phyloP scores from a whole-genome alignment of 2,329 filamentous ascomycete species.

The Cryphonectria naterciae region DNA sequence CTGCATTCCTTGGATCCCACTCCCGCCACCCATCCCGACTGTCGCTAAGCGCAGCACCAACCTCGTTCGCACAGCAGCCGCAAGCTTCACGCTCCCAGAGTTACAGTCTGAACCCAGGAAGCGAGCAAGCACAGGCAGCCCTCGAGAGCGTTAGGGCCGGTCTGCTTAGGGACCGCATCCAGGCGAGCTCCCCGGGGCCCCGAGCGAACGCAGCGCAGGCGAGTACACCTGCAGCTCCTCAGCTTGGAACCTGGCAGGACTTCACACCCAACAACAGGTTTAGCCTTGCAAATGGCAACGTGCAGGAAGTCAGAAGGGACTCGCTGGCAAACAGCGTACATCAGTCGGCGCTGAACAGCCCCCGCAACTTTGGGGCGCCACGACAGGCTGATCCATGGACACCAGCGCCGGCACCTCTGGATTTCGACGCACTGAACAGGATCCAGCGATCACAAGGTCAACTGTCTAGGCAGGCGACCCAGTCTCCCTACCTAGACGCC shows the following conservation, averaged over 20 bases:
- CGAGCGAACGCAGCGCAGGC: constrained; percentile 16
- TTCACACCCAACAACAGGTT: constrained; percentile 21
- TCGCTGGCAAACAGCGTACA: constrained; percentile 25
- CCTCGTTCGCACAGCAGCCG: constrained; percentile 19
- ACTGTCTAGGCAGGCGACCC: constrained; percentile 20
- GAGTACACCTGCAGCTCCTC: constrained; percentile 9
- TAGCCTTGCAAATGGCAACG: not conserved
- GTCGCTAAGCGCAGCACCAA: constrained; percentile 21
- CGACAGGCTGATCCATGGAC: constrained; percentile 24
- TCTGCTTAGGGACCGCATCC: constrained; percentile 10
- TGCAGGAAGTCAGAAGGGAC: constrained; percentile 23
- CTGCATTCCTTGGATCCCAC: constrained; percentile 19
- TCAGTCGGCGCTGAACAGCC: constrained; percentile 27
- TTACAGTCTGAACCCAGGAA: constrained; percentile 21
- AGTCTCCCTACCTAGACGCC: constrained; percentile 23
- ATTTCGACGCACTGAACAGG: constrained; percentile 17
- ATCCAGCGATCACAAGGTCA: constrained; percentile 21
- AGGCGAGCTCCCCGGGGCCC: constrained; percentile 23
- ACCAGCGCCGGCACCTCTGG: constrained; percentile 5
- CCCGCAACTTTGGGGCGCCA: constrained; percentile 7
- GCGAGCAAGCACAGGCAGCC: constrained; percentile 17
- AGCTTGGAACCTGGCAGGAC: constrained; percentile 14
- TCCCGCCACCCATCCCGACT: constrained; percentile 24
- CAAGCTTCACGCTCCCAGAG: constrained; percentile 25
- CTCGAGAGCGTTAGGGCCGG: constrained; percentile 17